These are phyloP conservation scores for Fusarium sp. DNA, from an alignment of 2,329 filamentous ascomycete genomes.

Conservation along the genomic window DNA sequence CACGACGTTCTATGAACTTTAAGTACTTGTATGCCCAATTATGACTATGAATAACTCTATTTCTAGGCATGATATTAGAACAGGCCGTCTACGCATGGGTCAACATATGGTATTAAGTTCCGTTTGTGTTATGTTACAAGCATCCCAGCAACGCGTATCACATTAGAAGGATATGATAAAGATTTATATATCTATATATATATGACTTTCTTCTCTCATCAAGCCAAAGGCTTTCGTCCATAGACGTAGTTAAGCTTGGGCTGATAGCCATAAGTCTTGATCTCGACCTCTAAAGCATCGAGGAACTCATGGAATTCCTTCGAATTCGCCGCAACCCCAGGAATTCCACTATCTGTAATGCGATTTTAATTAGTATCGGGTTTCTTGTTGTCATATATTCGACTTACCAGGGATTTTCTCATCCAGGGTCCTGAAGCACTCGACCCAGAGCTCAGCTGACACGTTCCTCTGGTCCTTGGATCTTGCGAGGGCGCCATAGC, in stretches of 20 bases:
- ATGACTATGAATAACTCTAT: fast-evolving
- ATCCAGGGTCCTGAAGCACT: not conserved
- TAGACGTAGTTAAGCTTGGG: not conserved
- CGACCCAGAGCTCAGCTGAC: not conserved
- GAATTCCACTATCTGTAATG: not conserved
- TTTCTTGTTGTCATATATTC: too few species aligned
- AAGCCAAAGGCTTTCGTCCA: not conserved
- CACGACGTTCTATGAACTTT: too few species aligned
- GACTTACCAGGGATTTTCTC: not conserved
- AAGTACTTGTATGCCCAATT: fast-evolving
- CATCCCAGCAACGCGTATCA: fast-evolving
- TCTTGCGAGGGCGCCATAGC: not conserved
- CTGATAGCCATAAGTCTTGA: not conserved
- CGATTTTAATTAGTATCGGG: fast-evolving
- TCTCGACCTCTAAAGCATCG: not conserved
- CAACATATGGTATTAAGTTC: fast-evolving
- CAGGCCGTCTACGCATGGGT: fast-evolving
- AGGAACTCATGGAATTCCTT: not conserved
- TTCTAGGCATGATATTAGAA: fast-evolving
- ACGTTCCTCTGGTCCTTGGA: not conserved
- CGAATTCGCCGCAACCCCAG: not conserved
- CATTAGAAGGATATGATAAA: not conserved
- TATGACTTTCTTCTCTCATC: too few species aligned
- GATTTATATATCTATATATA: not conserved
- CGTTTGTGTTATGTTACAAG: fast-evolving